phyloP scores from a whole-genome alignment of 805 yeast species.

The Starmerella gropengiesseri region DNA sequence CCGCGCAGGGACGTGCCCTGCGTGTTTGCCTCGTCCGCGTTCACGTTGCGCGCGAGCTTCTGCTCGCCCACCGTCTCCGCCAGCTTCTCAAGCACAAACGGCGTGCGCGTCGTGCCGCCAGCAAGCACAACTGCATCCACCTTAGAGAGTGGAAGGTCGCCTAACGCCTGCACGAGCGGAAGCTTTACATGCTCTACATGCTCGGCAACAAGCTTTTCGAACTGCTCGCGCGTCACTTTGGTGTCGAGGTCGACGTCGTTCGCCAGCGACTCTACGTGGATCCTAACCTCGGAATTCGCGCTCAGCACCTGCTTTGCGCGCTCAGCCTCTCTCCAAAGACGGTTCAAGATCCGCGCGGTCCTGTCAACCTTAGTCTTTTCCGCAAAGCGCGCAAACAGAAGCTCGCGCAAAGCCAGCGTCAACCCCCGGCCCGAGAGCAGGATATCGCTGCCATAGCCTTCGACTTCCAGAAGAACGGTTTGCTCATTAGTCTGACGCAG shows the following conservation, averaged over 20 bases:
- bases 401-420: conserved; percentile 52
- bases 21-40: conserved; percentile 92
- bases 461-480: conserved; percentile 43
- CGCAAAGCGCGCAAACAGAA: conserved; percentile 51
- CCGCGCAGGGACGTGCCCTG: conserved; percentile 84
- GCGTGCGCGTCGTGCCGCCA: conserved; percentile 89
- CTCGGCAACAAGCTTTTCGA: conserved; percentile 44
- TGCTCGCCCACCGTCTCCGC: conserved; percentile 41
- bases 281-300: conserved; percentile 72
- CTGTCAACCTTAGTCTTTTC: conserved; percentile 33
- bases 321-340: conserved; percentile 74
- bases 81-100: conserved; percentile 51
- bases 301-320: conserved; percentile 78
- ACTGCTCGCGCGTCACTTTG: conserved; percentile 62
- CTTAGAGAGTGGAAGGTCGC: conserved; percentile 27
- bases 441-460: conserved; percentile 61
- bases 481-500: conserved; percentile 20
- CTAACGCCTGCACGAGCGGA: conserved; percentile 48
- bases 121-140: conserved; percentile 48
- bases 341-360: conserved; percentile 50
- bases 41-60: conserved; percentile 63
- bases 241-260: conserved; percentile 66
- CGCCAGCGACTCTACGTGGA: conserved; percentile 63
- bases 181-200: conserved; percentile 34
- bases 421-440: conserved; percentile 65